Percentiles rank a stretch among this genome's conserved stretches.
Evolutionary conservation across 441 rosid genomes (phyloP).

Genomic region (Aquilaria agallochum): DNA sequence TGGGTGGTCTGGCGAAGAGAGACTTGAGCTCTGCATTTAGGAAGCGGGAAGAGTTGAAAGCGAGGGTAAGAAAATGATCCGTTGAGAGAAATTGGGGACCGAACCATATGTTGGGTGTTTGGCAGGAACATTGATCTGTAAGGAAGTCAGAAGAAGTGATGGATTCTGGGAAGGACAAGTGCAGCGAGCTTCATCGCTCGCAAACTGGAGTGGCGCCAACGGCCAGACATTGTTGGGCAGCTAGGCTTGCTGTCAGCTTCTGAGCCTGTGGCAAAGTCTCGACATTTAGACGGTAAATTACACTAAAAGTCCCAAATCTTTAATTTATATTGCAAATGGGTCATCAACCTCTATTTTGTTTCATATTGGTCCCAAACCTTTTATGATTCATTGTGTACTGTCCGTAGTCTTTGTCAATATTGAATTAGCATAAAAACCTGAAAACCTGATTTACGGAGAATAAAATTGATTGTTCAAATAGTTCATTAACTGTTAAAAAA

Average conservation of each 20-base stretch:
- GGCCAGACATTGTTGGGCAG: constrained; percentile 11
- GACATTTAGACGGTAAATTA: no score
- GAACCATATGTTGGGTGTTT: constrained; percentile 31
- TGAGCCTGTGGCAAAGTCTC: no score
- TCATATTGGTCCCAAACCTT: no score
- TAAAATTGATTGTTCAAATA: no score
- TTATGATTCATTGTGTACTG: no score
- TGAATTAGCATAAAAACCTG: no score
- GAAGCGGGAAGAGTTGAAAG: constrained; percentile 24
- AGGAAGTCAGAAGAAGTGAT: background rate
- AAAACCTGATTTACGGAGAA: no score
- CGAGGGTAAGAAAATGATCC: constrained; percentile 31
- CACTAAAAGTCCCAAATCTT: no score
- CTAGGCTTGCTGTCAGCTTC: background rate
- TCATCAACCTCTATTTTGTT: no score
- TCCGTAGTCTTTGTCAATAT: no score
- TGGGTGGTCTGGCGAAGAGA: constrained; percentile 12
- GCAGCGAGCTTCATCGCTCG: background rate
- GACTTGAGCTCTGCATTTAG: constrained; percentile 18
- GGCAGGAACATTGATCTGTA: constrained; percentile 8
- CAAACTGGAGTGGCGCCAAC: constrained; percentile 24
- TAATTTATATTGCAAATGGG: no score
- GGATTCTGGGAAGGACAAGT: background rate
- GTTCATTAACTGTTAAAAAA: no score
- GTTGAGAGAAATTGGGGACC: constrained; percentile 20